A percentile compares a stretch with the other conserved stretches of the same genome.
Conservation (phyloP, 2,329 filamentous ascomycete species). For the Stylonectria norvegica region DNA sequence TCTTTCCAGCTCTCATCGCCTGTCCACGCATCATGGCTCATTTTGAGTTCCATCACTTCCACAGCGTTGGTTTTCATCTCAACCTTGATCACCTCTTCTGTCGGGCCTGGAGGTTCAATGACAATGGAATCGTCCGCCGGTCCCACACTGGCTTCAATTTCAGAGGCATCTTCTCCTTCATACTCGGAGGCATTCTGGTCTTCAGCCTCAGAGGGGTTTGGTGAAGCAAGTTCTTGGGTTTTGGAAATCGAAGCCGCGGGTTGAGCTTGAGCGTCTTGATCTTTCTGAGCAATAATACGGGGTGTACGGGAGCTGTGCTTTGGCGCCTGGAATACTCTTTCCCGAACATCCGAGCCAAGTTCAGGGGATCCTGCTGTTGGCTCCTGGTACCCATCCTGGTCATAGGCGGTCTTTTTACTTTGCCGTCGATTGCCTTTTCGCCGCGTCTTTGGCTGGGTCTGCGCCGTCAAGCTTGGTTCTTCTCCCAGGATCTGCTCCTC, state of each 20-base stretch:
- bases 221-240: no score
- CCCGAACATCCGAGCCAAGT: conserved; percentile 11
- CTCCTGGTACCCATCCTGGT: conserved; percentile 1
- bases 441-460: neutral
- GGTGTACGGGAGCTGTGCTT: no score
- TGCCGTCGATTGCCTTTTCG: conserved; percentile 6
- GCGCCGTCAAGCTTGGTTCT: neutral
- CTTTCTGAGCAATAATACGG: no score
- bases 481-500: neutral
- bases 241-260: no score
- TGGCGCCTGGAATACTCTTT: no score
- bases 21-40: conserved; percentile 11
- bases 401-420: conserved; percentile 11
- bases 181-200: neutral
- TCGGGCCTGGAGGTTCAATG: conserved; percentile 11
- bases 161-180: neutral
- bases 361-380: conserved; percentile 12
- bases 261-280: no score
- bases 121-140: conserved; percentile 18
- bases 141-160: neutral
- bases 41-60: conserved; percentile 5
- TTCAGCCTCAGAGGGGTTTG: no score
- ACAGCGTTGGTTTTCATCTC: conserved; percentile 9
- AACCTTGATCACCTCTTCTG: conserved; percentile 4
- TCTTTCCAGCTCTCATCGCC: conserved; percentile 11